Percentiles rank a stretch among this genome's conserved stretches.
phyloP scores from a whole-genome alignment of 768 basidiomycete species.

The Agaricus blazei region DNA sequence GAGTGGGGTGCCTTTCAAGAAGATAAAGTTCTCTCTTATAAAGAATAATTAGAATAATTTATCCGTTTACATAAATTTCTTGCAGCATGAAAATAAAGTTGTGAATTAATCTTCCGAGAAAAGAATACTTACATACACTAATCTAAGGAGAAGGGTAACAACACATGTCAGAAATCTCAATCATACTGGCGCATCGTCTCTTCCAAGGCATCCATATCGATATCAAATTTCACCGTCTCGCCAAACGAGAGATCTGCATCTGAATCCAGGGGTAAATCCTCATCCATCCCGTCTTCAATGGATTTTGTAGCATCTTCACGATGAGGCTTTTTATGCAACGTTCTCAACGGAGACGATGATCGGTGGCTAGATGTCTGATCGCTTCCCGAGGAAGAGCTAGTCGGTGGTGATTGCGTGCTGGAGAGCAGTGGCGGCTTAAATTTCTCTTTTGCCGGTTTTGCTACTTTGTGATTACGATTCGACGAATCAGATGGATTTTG shows the following conservation, averaged over 20 bases:
- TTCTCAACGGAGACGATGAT: background rate
- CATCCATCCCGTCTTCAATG: background rate
- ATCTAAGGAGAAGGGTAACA: no score
- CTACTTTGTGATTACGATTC: background rate
- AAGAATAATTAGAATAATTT: background rate
- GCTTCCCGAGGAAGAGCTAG: background rate
- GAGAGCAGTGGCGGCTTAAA: conserved; percentile 33
- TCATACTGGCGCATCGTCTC: conserved; percentile 28
- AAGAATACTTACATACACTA: background rate
- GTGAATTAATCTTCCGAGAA: background rate
- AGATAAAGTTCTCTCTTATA: no score
- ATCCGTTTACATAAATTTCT: background rate
- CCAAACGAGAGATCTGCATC: conserved; percentile 26
- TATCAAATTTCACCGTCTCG: background rate
- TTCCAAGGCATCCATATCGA: conserved; percentile 27
- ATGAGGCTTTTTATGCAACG: background rate
- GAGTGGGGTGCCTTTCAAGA: no score
- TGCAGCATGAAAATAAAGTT: background rate
- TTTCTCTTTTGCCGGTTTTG: conserved; percentile 27
- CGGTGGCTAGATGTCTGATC: background rate
- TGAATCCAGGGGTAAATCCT: background rate
- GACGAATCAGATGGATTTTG: conserved; percentile 9
- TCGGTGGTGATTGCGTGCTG: conserved; percentile 14
- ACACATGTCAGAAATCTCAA: conserved; percentile 4
- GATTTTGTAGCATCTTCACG: background rate